Base-by-base conservation (phyloP, 345 rosid genomes). In the Jatropha curcas region DNA sequence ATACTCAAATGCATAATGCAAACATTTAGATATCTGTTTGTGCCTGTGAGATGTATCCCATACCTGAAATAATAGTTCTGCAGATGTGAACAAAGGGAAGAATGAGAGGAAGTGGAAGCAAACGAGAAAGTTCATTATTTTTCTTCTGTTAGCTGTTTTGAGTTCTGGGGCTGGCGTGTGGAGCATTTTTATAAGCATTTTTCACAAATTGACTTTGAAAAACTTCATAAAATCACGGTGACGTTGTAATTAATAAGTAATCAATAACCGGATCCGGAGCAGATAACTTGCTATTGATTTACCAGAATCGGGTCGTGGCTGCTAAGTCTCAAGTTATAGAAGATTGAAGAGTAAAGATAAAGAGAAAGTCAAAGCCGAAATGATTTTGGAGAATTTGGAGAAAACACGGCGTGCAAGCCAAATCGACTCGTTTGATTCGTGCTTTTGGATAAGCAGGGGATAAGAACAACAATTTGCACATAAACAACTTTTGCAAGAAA, bases 51-150 rank as follows among this genome's bases (percentile, higher is more conserved):
- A 7, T 27, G 17, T n/a, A 74, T 66, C 50, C 35, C 34, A 31
- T 62, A 69, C 79, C 79, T 75, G 79, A 69, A 75, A 75, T 27
- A 75, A 19, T 33, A 75, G 6, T 6, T 19, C 11, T 30, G 57
- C 65, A 28, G 68, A 69, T 5, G 74, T 68, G 31, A 69, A 33
- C 55, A 63, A 22, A 55, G 79, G 74, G 35, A 75, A 69, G 51
- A 60, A 16, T 48, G 74, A 75, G 34, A 68, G 43, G 19, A 62
- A 62, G 37, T 19, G 41, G n/a, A 69, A 50, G 35, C 48, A 52
- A 37, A 45, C 8, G 16, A 59, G 45, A 51, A 61, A 14, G 6
- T 20, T 39, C 78, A 75, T 75, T 60, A 4, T 13, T 7, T 74
- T 58, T 67, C 46, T 31, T 58, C 22, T 58, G 67, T 3, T 53